Base-by-base conservation (phyloP, 2,329 filamentous ascomycete species). In the Diplocarpon rosae region DNA sequence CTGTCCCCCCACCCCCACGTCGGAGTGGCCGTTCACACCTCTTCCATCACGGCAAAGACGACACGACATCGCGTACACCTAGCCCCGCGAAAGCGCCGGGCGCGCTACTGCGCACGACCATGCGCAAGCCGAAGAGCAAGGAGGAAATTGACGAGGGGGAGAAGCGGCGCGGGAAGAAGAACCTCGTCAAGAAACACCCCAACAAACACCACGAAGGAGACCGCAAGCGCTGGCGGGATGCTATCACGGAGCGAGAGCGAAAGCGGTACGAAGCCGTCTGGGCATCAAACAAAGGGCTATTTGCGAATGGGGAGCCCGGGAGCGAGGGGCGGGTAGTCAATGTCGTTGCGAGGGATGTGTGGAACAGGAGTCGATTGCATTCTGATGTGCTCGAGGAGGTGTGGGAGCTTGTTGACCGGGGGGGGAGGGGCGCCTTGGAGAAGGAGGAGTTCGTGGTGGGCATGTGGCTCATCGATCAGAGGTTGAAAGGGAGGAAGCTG, bases 181-280 rank as follows among this genome's bases (percentile, higher is more conserved):
- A 75, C 2, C 69, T 75, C 40, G 69, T 71, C 42, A 76, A 73
- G 51, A 80, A 83, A 48, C 84, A 89, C 60, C 74, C 79, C 1
- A 73, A 77, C 56, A 77, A 78, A 54, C 85, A 92, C 56, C 78
- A 85, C 55, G 85, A 90, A 59, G 85, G 82, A 0, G 73, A 82
- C 3, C 74, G 85, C 14, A 80, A 78, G 56, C 75, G 83, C 6
- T 92, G 85, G 85, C 75, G 83, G 34, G 84, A 89, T 53, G 71
- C 78, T 49, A 75, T 92, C 34, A 85, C 81, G 0, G 72, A 76
- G 38, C 69, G 76, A 5, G 84, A 92, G 58, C 70, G 83, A n/a
- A 84, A 83, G 57, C 73, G 85, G 1, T 92, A 92, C 62, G 85
- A 90, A 62, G 85, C 83, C 2, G 75, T 92, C 1, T 92, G 85